phyloP scores from a whole-genome alignment of 306 rosid species.

The Astragalus membranaceus region DNA sequence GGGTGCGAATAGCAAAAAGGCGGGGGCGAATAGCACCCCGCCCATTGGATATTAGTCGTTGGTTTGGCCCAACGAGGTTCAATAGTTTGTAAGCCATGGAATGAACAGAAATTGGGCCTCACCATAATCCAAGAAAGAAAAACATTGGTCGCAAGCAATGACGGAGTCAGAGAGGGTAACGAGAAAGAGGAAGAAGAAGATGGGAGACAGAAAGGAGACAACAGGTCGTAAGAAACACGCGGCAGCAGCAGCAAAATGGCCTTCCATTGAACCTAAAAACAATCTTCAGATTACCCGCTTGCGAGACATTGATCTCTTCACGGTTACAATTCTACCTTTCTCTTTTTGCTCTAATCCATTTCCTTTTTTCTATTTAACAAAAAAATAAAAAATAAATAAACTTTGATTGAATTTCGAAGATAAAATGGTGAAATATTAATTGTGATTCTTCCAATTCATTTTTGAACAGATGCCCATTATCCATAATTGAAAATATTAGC shows the following conservation, averaged over 20 bases:
- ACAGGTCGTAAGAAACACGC: too few species aligned
- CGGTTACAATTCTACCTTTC: conserved; percentile 38
- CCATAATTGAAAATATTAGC: too few species aligned
- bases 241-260: conserved; percentile 41
- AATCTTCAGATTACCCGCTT: conserved; percentile 49
- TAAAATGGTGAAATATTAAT: too few species aligned
- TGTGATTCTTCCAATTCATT: too few species aligned
- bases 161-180: too few species aligned
- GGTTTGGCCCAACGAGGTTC: too few species aligned
- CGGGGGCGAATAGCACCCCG: too few species aligned
- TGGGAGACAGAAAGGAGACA: conserved; percentile 48
- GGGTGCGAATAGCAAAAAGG: background rate
- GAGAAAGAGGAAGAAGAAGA: conserved; percentile 60
- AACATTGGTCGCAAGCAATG: background rate
- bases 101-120: background rate
- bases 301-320: conserved; percentile 67
- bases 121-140: background rate
- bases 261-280: conserved; percentile 62
- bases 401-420: background rate
- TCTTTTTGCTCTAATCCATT: background rate
- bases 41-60: too few species aligned
- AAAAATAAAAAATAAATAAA: background rate
- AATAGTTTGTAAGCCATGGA: background rate
- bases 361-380: too few species aligned
- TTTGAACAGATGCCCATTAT: too few species aligned